Conservation (phyloP, 805 yeast genomes). For the Metschnikowia cerradonensis region DNA sequence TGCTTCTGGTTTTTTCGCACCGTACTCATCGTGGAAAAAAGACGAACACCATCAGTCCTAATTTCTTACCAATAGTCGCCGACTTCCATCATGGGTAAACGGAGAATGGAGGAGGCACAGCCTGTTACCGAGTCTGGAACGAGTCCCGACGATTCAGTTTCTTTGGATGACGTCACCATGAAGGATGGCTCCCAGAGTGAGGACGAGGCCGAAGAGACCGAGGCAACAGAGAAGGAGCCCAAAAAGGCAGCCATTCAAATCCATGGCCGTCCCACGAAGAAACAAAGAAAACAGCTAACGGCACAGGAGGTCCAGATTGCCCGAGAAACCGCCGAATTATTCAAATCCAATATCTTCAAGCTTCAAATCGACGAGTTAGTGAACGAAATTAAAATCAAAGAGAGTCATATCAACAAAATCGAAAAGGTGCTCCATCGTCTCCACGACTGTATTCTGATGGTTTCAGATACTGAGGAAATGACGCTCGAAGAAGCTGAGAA, state of each 20-base stretch:
- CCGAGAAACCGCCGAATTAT: slow-evolving; percentile 88
- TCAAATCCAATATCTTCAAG: slow-evolving; percentile 93
- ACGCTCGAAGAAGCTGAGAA: slow-evolving; percentile 57
- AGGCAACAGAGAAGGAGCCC: not conserved
- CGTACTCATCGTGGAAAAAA: slow-evolving; percentile 5
- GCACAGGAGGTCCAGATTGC: slow-evolving; percentile 89
- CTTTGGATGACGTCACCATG: not conserved
- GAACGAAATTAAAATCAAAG: slow-evolving; percentile 73
- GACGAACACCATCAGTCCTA: not conserved
- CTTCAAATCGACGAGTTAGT: slow-evolving; percentile 89
- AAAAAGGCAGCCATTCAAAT: slow-evolving; percentile 3
- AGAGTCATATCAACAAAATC: slow-evolving; percentile 56
- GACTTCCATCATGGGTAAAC: slow-evolving; percentile 1
- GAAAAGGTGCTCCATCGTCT: slow-evolving; percentile 75
- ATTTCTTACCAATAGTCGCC: not conserved
- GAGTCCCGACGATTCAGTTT: not conserved
- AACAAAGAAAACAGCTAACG: slow-evolving; percentile 40
- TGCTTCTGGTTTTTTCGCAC: slow-evolving; percentile 2
- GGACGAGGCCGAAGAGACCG: slow-evolving; percentile 12
- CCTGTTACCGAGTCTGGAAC: not conserved
- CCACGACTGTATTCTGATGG: slow-evolving; percentile 59
- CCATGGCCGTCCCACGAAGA: slow-evolving; percentile 27
- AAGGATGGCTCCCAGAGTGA: not conserved
- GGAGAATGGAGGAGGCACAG: slow-evolving; percentile 3
- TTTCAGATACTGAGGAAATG: slow-evolving; percentile 50